Evolutionary conservation across 1,139 yeast species (phyloP), one percentile per base, ranked within the genome.

Genomic region (Blastobotrys apis): DNA sequence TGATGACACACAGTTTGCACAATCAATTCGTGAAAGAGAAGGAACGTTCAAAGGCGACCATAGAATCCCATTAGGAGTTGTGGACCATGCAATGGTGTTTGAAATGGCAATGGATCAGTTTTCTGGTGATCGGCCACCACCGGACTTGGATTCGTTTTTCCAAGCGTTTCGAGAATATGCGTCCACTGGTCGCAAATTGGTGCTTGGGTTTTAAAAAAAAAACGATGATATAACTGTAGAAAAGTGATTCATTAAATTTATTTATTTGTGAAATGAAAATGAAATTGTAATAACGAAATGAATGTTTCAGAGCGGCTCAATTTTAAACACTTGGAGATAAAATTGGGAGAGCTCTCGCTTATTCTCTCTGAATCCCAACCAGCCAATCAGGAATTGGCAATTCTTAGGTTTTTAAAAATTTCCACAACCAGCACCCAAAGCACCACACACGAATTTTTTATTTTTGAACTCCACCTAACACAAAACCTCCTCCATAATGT

Each of bases 71-170:
- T 17, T 41, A 13, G 20, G 30, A 2, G 23, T 16, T 20, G 13
- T 41, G 12, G 44, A 41, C 13, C 15, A 13, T 2, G 39, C 35
- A 12, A 17, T 41, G 16, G 39, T 35, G 15, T 41, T 41, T 15
- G 44, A 41, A 10, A 21, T 41, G 39, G 44, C 40, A 4, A 30
- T 41, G 36, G 39, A 41, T 10, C 31, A 17, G 16, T 41, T 21
- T 26, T 6, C n/a, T 21, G 27, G 13, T 6, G 33, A 27, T 10
- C 5, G 10, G 4, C 36, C 27, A 8, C 20, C 38, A n/a, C 2
- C n/a, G 12, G 40, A 35, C 10, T 12, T 31, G 5, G 44, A 41
- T 9, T 2, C 16, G 8, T 34, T 41, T 16, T 41, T n/a, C 27
- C 44, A 41, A 10, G 36, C 36, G 19, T 41, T 41, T 20, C 29